Evolutionary conservation across 495 filamentous ascomycete genomes (phyloP).

Genomic region (Podospora anserina): DNA sequence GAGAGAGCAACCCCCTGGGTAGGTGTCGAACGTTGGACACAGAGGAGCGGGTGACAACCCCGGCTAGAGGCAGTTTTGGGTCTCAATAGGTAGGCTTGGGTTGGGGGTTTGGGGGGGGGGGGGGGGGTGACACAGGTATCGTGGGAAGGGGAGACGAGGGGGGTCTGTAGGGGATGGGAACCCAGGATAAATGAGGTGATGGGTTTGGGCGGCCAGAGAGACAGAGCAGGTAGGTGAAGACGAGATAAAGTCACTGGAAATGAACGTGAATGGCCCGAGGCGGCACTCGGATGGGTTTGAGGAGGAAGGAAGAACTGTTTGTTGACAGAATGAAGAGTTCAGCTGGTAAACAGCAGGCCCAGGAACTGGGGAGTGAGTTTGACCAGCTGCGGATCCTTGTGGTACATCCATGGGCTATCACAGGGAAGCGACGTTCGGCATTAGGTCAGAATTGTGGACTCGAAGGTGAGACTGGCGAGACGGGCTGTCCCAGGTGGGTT

Average conservation of each 20-base stretch:
- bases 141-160: background rate
- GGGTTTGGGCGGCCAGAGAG: background rate
- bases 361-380: background rate
- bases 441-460: background rate
- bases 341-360: background rate
- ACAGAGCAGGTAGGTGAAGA: background rate
- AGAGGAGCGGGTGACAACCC: background rate
- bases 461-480: background rate
- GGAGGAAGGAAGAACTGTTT: background rate
- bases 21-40: constrained; percentile 9
- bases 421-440: background rate
- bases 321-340: background rate
- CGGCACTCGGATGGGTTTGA: background rate
- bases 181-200: background rate
- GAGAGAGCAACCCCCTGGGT: background rate
- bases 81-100: background rate
- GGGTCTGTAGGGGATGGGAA: background rate
- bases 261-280: background rate
- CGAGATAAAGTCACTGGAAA: background rate
- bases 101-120: background rate
- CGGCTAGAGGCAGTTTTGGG: background rate
- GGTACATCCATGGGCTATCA: background rate
- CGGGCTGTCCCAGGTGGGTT: background rate
- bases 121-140: background rate
- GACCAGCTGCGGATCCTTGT: background rate